These are phyloP conservation scores for Alternaria sp. DNA, from an alignment of 2,329 filamentous ascomycete genomes.

Conservation along the genomic window DNA sequence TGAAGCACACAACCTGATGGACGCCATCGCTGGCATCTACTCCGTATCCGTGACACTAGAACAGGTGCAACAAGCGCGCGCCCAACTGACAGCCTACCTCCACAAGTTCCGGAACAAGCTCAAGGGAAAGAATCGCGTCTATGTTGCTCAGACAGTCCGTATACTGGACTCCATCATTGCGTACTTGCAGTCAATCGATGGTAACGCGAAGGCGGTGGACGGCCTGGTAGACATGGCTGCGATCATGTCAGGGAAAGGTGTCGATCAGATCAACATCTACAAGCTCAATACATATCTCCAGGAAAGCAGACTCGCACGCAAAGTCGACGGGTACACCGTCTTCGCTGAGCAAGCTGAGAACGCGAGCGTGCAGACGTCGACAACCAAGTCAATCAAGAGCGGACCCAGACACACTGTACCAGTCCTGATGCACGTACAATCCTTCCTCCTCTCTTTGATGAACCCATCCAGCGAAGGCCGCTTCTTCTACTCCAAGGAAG, in stretches of 20 bases:
- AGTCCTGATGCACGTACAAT: slow-evolving; percentile 69
- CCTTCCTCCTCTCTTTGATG: slow-evolving; percentile 80
- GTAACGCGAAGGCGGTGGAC: slow-evolving; percentile 58
- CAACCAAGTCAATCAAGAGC: slow-evolving; percentile 12
- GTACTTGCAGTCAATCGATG: slow-evolving; percentile 67
- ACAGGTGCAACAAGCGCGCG: slow-evolving; percentile 76
- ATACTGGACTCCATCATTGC: slow-evolving; percentile 79
- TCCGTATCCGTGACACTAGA: slow-evolving; percentile 77
- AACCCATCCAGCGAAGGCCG: slow-evolving; percentile 77
- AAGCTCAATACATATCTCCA: slow-evolving; percentile 88
- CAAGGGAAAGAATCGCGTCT: slow-evolving; percentile 89
- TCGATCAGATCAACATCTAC: slow-evolving; percentile 94
- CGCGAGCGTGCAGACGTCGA: slow-evolving; percentile 18
- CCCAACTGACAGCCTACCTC: slow-evolving; percentile 82
- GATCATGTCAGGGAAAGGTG: slow-evolving; percentile 81
- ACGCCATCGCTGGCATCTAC: slow-evolving; percentile 87
- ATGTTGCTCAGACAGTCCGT: slow-evolving; percentile 85
- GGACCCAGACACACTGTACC: slow-evolving; percentile 55
- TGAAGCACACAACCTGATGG: slow-evolving; percentile 97
- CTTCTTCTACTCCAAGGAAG: slow-evolving; percentile 63
- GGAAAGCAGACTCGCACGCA: slow-evolving; percentile 90
- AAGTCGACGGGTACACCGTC: slow-evolving; percentile 87
- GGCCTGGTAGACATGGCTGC: slow-evolving; percentile 75
- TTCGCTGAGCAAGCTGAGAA: slow-evolving; percentile 63
- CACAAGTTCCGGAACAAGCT: slow-evolving; percentile 87